Base-by-base conservation (phyloP, 371 early-diverging fungal genomes). In the Synchytrium microbalum region DNA sequence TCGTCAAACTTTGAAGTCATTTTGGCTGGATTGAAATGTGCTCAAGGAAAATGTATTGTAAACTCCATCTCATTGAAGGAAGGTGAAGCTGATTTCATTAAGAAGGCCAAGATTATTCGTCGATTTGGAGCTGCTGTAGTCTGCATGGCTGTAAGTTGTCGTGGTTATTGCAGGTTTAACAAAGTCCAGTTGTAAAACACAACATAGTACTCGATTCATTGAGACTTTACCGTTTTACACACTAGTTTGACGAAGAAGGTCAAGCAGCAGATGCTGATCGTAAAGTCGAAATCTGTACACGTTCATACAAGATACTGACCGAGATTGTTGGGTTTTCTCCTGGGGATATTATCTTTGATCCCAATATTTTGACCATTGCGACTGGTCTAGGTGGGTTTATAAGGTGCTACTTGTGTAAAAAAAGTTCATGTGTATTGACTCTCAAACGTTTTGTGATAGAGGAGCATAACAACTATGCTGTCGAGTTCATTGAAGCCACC, bases 1-100 rank as follows among this genome's bases (percentile, higher is more conserved):
- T 93, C 93, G 3, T 92, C 93, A 66, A 94, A 95, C 70, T 95
- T 95, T 81, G 90, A 88, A n/a, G 93, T 95, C n/a, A 86, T 95
- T 54, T 84, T 90, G 67, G 94, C 93, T 0, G 95, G 95, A 54
- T 80, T 95, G 65, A 92, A 92, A 73, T 94, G 93, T 67, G 88
- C 87, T 5, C 95, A 95, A 77, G 95, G 95, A 64, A 94, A 94
- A 74, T 92, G 93, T 72, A 92, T 95, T 63, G 95, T 95, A 72
- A 95, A 95, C 80, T 92, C 92, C 58, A 94, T 95, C 65, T 89
- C 90, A 27, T 79, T 95, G 65, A 95, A 95, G 76, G 95, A 92
- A 73, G 95, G 95, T 57, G 92, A 92, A 68, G 90, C 76, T 52
- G 95, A 94, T 58, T 95, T 93, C 67, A 76, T 93, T 60, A 83